Base-by-base conservation (phyloP, 2,329 filamentous ascomycete species). In the Myotisia sp. region DNA sequence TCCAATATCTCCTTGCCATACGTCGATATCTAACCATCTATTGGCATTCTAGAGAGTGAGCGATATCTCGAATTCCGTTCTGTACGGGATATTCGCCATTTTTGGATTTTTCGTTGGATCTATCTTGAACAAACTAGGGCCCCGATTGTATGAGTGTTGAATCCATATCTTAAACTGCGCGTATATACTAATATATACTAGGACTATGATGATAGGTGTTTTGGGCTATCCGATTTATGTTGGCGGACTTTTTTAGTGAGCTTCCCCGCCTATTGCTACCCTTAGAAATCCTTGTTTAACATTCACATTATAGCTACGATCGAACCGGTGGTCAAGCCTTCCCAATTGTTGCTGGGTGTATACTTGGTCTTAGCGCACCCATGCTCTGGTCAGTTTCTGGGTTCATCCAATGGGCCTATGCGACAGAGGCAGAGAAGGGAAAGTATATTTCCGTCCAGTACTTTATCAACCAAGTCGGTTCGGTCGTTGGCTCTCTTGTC, bases 371-470 rank as follows among this genome's bases (percentile, higher is more conserved):
- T 19, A 58, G 54, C 33, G 56, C 57, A n/a, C 55, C 50, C 39
- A 41, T 58, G 18, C 47, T 60, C 4, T 61, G 58, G 58, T 50
- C 49, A 29, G 56, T 56, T 2, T 54, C 60, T 40, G 57, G 56
- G 26, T 55, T 54, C 6, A 49, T 60, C 26, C 57, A 60, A 52
- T 82, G 87, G 71, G 71, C 78, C 5, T 90, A 90, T 54, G 82
- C 83, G 3, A 64, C 71, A 6, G 83, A 90, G 58, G 56, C 69
- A 29, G 68, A 70, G 42, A 90, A 90, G 65, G 83, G 83, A 33
- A 71, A 75, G 40, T 90, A 84, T 56, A 86, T 90, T 52, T 78
- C 78, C 42, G 86, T 92, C 50, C 90, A 90, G 70, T 90, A 90
- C 60, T 55, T 82, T 40, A 83, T 83, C 44, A 82, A 74, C 47